Conservation (phyloP, 2,329 filamentous ascomycete species). For the Harringtonia lauricola region DNA sequence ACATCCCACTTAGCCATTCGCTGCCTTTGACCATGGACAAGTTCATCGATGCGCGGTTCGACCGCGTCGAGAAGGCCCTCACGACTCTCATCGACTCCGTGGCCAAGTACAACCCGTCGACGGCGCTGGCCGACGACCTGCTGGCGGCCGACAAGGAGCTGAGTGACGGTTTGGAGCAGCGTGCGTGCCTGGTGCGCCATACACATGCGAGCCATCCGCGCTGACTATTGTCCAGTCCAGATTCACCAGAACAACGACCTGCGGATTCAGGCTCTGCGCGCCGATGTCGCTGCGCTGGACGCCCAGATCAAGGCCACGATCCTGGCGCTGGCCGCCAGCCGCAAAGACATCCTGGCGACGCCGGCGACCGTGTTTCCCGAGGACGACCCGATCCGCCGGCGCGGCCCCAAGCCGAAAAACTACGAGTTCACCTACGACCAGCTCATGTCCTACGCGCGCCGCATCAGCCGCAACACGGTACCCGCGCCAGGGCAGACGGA, state of each 20-base stretch:
- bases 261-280: constrained; percentile 56
- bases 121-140: constrained; percentile 56
- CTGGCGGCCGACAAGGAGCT: constrained; percentile 60
- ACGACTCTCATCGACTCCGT: constrained; percentile 67
- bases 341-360: constrained; percentile 59
- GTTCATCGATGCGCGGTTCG: constrained; percentile 50
- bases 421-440: constrained; percentile 57
- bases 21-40: constrained; percentile 44
- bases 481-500: constrained; percentile 48
- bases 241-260: constrained; percentile 64
- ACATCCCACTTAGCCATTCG: background rate
- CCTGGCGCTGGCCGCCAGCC: constrained; percentile 56
- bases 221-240: constrained; percentile 41
- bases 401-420: constrained; percentile 21
- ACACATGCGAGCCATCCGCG: background rate
- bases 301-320: constrained; percentile 62
- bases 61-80: constrained; percentile 56
- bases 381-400: constrained; percentile 14
- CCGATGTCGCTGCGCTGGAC: constrained; percentile 54
- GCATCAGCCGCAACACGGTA: constrained; percentile 70
- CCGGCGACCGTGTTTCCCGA: constrained; percentile 45
- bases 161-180: constrained; percentile 50
- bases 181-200: constrained; percentile 25
- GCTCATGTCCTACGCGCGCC: constrained; percentile 65
- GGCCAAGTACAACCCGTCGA: constrained; percentile 68